Conservation (phyloP, 495 filamentous ascomycete species). For the Annulohypoxylon moriforme region DNA sequence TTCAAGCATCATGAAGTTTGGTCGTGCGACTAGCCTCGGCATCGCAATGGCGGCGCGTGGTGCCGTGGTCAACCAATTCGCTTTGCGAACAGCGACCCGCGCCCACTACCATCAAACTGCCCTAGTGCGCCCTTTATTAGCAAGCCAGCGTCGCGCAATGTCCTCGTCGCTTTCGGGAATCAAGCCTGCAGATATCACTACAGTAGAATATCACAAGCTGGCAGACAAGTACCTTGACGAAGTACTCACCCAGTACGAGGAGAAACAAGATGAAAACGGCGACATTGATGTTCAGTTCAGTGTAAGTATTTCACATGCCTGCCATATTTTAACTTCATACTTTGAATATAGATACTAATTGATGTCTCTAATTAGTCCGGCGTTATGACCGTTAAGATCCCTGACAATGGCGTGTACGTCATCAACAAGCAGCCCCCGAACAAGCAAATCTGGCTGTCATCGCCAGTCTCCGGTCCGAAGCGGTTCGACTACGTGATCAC, state of each 20-base stretch:
- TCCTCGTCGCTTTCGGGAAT: constrained; percentile 30
- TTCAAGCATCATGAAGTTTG: constrained; percentile 39
- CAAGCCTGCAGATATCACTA: constrained; percentile 50
- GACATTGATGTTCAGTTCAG: constrained; percentile 75
- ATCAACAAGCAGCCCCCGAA: constrained; percentile 98
- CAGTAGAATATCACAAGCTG: constrained; percentile 58
- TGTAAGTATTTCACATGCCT: constrained; percentile 58
- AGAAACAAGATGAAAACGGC: constrained; percentile 68
- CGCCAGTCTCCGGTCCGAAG: constrained; percentile 91
- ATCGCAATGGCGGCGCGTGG: constrained; percentile 21
- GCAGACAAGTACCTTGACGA: constrained; percentile 65
- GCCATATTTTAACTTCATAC: constrained; percentile 27
- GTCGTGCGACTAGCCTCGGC: constrained; percentile 35
- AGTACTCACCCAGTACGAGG: constrained; percentile 73
- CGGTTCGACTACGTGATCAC: constrained; percentile 85
- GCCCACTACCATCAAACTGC: not conserved
- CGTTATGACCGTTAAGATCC: constrained; percentile 77
- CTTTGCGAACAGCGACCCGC: not conserved
- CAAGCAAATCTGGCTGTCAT: constrained; percentile 97
- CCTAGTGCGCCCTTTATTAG: constrained; percentile 21
- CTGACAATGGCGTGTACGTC: constrained; percentile 79
- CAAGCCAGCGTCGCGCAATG: constrained; percentile 40
- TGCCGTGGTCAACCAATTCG: constrained; percentile 6
- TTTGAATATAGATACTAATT: constrained; percentile 17
- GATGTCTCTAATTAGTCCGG: constrained; percentile 69